phyloP scores from a whole-genome alignment of 352 stramenopile genomes.

The Pythium aristosporum region DNA sequence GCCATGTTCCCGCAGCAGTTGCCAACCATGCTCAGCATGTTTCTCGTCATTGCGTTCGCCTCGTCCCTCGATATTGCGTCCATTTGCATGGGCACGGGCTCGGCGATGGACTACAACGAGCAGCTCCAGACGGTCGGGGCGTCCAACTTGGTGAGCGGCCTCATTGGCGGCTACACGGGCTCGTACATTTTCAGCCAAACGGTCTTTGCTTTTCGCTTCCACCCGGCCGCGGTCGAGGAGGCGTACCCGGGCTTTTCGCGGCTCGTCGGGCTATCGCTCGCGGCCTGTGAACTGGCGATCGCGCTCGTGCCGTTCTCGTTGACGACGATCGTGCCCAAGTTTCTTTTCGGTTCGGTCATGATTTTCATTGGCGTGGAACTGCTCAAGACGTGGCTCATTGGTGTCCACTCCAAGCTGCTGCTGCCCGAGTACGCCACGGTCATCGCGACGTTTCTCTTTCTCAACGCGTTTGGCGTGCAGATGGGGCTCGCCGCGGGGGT shows the following conservation, averaged over 20 bases:
- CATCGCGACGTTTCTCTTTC: slow-evolving; percentile 88
- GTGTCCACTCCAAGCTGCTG: slow-evolving; percentile 58
- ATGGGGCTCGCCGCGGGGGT: slow-evolving; percentile 66
- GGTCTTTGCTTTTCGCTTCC: slow-evolving; percentile 81
- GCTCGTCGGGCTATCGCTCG: slow-evolving; percentile 62
- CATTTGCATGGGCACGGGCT: slow-evolving; percentile 93
- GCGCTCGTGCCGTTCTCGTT: slow-evolving; percentile 87
- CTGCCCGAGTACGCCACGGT: slow-evolving; percentile 89
- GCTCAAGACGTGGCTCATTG: slow-evolving; percentile 80
- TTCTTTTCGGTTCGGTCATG: slow-evolving; percentile 97
- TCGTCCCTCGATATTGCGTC: slow-evolving; percentile 94
- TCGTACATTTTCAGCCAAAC: slow-evolving; percentile 95
- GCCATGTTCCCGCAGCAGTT: slow-evolving; percentile 70
- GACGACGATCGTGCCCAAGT: slow-evolving; percentile 92
- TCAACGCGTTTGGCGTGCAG: slow-evolving; percentile 91
- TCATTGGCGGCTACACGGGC: slow-evolving; percentile 84
- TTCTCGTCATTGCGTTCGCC: slow-evolving; percentile 94
- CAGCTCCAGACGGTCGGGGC: slow-evolving; percentile 94
- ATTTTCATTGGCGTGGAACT: slow-evolving; percentile 96
- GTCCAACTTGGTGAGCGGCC: slow-evolving; percentile 88
- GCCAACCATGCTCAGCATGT: slow-evolving; percentile 88
- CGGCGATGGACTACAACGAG: slow-evolving; percentile 92
- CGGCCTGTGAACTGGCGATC: slow-evolving; percentile 54
- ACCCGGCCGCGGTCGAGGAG: slow-evolving; percentile 40
- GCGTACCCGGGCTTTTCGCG: slow-evolving; percentile 50